These are phyloP conservation scores for Epichloe sylvatica DNA, from an alignment of 2,329 filamentous ascomycete species.

Conservation along the genomic window DNA sequence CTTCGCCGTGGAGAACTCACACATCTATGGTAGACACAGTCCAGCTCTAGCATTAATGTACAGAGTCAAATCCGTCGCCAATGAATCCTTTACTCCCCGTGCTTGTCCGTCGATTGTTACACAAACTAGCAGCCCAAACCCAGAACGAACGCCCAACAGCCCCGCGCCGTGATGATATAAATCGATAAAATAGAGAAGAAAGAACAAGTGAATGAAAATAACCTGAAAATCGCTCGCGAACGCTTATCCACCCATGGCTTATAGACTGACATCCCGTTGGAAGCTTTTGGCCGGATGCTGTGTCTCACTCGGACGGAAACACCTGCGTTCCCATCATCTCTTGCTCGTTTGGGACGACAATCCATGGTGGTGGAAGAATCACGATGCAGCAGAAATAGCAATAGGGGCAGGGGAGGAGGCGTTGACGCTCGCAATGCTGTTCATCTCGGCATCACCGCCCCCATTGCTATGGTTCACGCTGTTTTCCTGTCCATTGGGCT, in stretches of 20 bases:
- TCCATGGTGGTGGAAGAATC: background rate
- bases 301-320: background rate
- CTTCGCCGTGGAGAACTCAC: background rate
- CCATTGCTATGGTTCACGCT: conserved; percentile 32
- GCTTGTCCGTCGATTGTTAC: background rate
- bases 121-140: background rate
- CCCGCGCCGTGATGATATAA: background rate
- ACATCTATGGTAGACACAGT: background rate
- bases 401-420: conserved; percentile 38
- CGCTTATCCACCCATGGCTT: background rate
- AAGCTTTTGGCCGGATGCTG: background rate
- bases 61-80: background rate
- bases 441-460: conserved; percentile 38
- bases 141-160: conserved; percentile 2
- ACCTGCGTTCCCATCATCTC: background rate
- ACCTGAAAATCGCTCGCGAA: background rate
- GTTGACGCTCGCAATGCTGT: conserved; percentile 35
- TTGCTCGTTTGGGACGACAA: background rate
- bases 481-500: conserved; percentile 41
- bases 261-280: background rate
- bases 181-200: background rate
- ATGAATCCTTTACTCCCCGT: conserved; percentile 1
- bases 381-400: conserved; percentile 32
- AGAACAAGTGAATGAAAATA: background rate
- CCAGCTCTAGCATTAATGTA: conserved; percentile 2